phyloP scores from a whole-genome alignment of 495 filamentous ascomycete genomes.

The Hypoxylon perforatum region DNA sequence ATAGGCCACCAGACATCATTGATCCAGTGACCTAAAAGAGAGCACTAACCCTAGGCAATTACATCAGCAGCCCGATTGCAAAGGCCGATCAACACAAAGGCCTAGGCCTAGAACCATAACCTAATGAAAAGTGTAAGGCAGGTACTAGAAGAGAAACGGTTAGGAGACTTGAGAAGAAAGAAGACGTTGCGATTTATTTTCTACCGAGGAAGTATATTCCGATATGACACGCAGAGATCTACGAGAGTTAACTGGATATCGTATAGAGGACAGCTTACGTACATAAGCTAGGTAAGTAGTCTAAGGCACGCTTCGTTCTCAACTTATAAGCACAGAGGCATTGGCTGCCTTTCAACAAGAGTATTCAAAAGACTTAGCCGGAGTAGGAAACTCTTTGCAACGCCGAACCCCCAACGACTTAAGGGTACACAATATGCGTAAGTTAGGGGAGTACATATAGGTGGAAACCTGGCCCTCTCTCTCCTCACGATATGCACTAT shows the following conservation, averaged over 20 bases:
- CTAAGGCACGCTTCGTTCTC: no score
- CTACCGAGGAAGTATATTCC: no score
- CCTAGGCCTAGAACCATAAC: neutral
- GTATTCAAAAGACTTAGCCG: neutral
- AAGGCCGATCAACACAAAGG: neutral
- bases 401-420: neutral
- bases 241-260: no score
- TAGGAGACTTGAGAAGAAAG: neutral
- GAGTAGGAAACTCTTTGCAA: neutral
- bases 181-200: no score
- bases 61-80: constrained; percentile 3
- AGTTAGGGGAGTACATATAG: constrained; percentile 1
- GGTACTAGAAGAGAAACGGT: neutral
- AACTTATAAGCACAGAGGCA: no score
- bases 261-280: no score
- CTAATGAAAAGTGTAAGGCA: neutral
- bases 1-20: neutral
- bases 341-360: neutral
- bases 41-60: no score
- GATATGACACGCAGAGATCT: no score
- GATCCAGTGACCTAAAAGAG: constrained; percentile 4
- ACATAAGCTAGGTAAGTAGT: no score
- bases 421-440: no score
- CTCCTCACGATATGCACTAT: constrained; percentile 25
- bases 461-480: neutral